Base-by-base conservation (phyloP, 169 alveolate species). In the Besnoitia besnoiti region DNA sequence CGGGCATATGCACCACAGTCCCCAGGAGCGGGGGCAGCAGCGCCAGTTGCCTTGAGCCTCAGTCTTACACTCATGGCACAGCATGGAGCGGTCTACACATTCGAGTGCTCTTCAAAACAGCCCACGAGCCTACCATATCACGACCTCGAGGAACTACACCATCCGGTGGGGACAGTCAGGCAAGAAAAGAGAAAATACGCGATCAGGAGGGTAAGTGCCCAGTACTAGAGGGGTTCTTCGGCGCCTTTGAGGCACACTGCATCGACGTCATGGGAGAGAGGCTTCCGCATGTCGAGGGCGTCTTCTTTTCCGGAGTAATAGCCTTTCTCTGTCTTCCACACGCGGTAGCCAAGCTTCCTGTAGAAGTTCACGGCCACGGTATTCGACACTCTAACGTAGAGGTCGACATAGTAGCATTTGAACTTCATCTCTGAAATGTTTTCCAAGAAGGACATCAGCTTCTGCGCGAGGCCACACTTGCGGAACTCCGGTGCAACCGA, bases 401-500 rank as follows among this genome's bases (percentile, higher is more conserved):
- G 95, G 90, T 98, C 99, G 47, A 98, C 98, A 94, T 97, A 98
- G 93, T 94, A 97, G 82, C 99, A 99, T 92, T 96, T 94, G 92
- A 96, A 98, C 73, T 94, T 95, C 76, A 95, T 95, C 73, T 95
- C 95, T 59, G 98, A 96, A 0, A 97, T 98, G 91, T 97, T 98
- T 90, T 98, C 99, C 55, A 98, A 92, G 91, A 95, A 97, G 59
- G 96, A 95, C 99, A 98, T 98, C 85, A 98, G 95, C 35, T 95
- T 95, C 67, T 97, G 94, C 44, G 99, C 99, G 44, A 98, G 95
- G n/a, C 99, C 99, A 92, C 97, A 95, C 89, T 96, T 95, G 92
- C 99, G 94, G 85, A 95, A 98, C 88, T 98, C 97, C 0, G 98
- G 99, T 21, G 99, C 99, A 0, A 98, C 99, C 42, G 99, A 98